Evolutionary conservation across 306 rosid species (phyloP).

Genomic region (Glycine soja): DNA sequence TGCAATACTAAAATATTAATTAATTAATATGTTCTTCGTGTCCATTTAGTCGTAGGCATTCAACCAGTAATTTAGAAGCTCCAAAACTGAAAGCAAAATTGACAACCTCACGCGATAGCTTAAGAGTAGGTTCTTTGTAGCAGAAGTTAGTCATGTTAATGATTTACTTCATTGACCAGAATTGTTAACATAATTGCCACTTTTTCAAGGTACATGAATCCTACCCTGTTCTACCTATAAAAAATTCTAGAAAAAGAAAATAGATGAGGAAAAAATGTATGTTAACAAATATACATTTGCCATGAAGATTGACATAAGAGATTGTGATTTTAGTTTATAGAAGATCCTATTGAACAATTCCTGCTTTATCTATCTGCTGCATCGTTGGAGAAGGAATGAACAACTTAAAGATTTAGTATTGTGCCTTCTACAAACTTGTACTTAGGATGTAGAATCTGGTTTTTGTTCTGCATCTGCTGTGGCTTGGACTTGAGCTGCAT

Average conservation of each 20-base stretch:
- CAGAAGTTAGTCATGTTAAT: conserved; percentile 17
- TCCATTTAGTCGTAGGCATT: too few species aligned
- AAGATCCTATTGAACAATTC: background rate
- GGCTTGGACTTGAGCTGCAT: too few species aligned
- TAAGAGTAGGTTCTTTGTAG: background rate
- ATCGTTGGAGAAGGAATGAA: background rate
- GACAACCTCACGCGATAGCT: background rate
- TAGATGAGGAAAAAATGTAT: conserved; percentile 6
- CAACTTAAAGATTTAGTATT: background rate
- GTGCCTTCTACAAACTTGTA: conserved; percentile 17
- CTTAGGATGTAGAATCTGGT: conserved; percentile 12
- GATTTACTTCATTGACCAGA: conserved; percentile 29
- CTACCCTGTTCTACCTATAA: conserved; percentile 24
- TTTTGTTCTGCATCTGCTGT: too few species aligned
- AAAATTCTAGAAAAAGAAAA: background rate
- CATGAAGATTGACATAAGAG: conserved; percentile 12
- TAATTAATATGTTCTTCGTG: too few species aligned
- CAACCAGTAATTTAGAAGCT: too few species aligned
- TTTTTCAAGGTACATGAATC: background rate
- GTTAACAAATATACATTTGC: conserved; percentile 45
- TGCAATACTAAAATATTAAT: too few species aligned
- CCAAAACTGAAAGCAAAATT: background rate
- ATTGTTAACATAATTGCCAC: background rate
- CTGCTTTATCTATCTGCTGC: too few species aligned
- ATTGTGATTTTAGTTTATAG: conserved; percentile 20